phyloP scores from a whole-genome alignment of 2,329 filamentous ascomycete species.

The Aspergillus sp. region DNA sequence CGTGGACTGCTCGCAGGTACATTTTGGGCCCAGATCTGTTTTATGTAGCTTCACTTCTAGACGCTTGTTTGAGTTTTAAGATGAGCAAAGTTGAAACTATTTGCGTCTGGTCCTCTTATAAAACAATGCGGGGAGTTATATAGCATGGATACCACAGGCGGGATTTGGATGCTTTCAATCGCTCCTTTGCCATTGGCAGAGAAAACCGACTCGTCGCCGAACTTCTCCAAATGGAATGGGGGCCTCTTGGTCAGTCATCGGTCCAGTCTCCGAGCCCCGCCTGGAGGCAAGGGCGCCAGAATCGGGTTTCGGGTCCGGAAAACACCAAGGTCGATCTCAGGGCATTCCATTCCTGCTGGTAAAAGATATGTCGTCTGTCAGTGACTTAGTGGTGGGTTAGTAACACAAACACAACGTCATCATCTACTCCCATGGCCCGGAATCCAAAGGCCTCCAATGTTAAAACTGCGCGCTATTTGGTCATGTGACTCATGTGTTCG shows the following conservation, averaged over 20 bases:
- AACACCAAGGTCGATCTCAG: too few species aligned
- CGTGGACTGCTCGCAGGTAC: constrained; percentile 58
- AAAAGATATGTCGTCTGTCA: too few species aligned
- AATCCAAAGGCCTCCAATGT: too few species aligned
- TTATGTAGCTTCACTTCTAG: neutral
- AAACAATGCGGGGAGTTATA: neutral
- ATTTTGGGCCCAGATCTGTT: constrained; percentile 38
- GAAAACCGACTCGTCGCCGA: neutral
- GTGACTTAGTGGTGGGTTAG: too few species aligned
- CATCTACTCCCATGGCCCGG: too few species aligned
- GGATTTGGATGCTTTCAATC: neutral
- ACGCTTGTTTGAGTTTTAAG: neutral
- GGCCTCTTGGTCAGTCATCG: neutral
- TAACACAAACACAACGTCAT: too few species aligned
- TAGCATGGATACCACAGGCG: too few species aligned
- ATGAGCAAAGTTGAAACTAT: neutral
- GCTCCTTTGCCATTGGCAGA: neutral
- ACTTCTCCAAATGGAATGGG: neutral
- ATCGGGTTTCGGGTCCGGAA: too few species aligned
- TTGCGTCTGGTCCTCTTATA: neutral
- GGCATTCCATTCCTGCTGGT: too few species aligned
- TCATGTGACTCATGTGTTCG: too few species aligned
- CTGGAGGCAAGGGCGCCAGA: too few species aligned
- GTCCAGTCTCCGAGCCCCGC: neutral
- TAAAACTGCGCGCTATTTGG: too few species aligned